Percentiles rank a stretch among this genome's conserved stretches.
phyloP scores from a whole-genome alignment of 345 rosid species.

The Populus davidiana region DNA sequence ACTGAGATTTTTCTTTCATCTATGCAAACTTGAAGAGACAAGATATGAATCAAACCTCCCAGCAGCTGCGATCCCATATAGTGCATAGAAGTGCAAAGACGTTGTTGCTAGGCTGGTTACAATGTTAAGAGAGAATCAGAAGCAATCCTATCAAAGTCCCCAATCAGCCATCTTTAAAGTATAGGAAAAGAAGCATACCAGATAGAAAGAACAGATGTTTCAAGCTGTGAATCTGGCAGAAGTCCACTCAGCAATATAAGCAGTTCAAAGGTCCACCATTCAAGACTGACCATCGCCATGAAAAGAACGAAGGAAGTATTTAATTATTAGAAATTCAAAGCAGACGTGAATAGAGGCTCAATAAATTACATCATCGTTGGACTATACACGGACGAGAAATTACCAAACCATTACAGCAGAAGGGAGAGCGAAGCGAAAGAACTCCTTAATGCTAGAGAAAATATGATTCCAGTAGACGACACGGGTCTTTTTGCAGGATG shows the following conservation, averaged over 20 bases:
- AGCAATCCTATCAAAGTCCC: neutral
- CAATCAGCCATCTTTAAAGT: neutral
- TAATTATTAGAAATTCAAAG: too few species aligned
- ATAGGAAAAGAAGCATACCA: neutral
- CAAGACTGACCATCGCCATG: neutral
- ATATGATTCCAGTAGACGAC: neutral
- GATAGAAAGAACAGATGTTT: conserved; percentile 20
- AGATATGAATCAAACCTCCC: conserved; percentile 12
- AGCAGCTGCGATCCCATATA: conserved; percentile 24
- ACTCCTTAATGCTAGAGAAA: neutral
- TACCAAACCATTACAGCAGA: conserved; percentile 63
- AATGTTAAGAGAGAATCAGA: neutral
- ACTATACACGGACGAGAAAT: neutral
- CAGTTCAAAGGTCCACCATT: conserved; percentile 23
- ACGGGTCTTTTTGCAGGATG: conserved; percentile 17
- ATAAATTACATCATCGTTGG: too few species aligned
- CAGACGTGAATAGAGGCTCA: too few species aligned
- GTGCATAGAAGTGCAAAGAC: conserved; percentile 8
- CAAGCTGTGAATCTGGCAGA: conserved; percentile 17
- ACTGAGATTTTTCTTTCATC: too few species aligned
- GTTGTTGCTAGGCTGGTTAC: conserved; percentile 20
- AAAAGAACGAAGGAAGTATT: too few species aligned
- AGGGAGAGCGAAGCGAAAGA: conserved; percentile 32
- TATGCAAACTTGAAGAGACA: too few species aligned
- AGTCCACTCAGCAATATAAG: conserved; percentile 17